phyloP scores from a whole-genome alignment of 2,329 filamentous ascomycete genomes.

The Tolypocladium amazonense region DNA sequence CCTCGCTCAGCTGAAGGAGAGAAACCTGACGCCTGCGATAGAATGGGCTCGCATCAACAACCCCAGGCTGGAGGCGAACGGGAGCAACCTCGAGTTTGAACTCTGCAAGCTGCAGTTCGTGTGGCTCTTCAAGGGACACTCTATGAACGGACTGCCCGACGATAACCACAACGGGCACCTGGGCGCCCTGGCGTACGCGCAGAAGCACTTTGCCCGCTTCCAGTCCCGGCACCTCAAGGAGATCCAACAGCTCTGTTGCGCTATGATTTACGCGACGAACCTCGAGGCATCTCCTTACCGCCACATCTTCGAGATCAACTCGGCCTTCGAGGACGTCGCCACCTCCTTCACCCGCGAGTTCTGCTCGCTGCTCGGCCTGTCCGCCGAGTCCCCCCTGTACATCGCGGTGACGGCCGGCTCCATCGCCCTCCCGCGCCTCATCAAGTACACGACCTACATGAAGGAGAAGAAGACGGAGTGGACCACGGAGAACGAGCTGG shows the following conservation, averaged over 20 bases:
- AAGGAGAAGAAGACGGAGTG: slow-evolving; percentile 86
- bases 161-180: slow-evolving; percentile 42
- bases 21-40: slow-evolving; percentile 75
- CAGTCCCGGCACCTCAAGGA: slow-evolving; percentile 64
- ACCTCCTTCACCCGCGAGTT: slow-evolving; percentile 89
- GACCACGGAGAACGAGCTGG: slow-evolving; percentile 84
- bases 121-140: slow-evolving; percentile 65
- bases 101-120: slow-evolving; percentile 83
- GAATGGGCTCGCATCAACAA: slow-evolving; percentile 71
- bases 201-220: slow-evolving; percentile 63
- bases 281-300: slow-evolving; percentile 67
- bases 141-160: slow-evolving; percentile 43
- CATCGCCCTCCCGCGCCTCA: slow-evolving; percentile 77
- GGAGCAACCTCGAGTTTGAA: slow-evolving; percentile 92
- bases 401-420: slow-evolving; percentile 86
- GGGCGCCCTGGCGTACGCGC: slow-evolving; percentile 67
- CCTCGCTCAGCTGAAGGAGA: slow-evolving; percentile 62
- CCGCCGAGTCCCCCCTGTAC: slow-evolving; percentile 85
- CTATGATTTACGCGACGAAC: slow-evolving; percentile 70
- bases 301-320: slow-evolving; percentile 63
- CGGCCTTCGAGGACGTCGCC: slow-evolving; percentile 73
- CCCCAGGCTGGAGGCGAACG: slow-evolving; percentile 61
- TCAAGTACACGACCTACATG: slow-evolving; percentile 83
- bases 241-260: slow-evolving; percentile 70
- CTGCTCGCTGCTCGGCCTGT: slow-evolving; percentile 81